Base-by-base conservation (phyloP, 2,329 filamentous ascomycete species). In the Lecanicillium sp. region DNA sequence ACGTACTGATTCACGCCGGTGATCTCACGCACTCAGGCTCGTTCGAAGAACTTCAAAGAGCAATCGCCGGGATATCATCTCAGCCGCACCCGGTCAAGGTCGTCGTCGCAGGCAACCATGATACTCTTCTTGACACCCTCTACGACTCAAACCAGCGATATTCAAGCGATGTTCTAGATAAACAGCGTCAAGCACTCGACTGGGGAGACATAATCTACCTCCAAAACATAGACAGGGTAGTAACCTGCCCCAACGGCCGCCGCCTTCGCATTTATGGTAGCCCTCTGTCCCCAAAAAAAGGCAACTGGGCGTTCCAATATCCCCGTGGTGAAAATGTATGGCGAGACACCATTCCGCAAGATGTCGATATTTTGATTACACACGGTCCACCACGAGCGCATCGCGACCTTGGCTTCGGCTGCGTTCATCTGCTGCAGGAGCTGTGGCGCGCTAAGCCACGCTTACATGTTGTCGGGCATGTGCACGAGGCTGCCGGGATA, bases 391-490 rank as follows among this genome's bases (percentile, higher is more conserved):
- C 63, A 1, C 45, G 46, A 17, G 53, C 44, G 2, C 59, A 66
- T 40, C 49, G 65, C 8, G 63, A 65, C 44, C 46, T 59, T 7
- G 50, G 49, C 1, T 46, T 52, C 25, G 58, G 62, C 1, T 64
- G 58, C 25, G 5, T 35, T 9, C 40, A 52, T 29, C 44, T 67
- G 0, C 57, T 68, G 5, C 54, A 60, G 36, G 65, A 69, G 3
- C 53, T 84, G 18, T 71, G 68, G 63, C 59, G 68, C 3, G 66
- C 77, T 2, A 65, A 72, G 17, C 81, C 81, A 3, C 59, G 62
- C 38, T 59, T 86, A 32, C 72, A 74, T 32, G 65, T 85, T 6
- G 85, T 76, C 50, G 81, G 81, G 1, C 81, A 86, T 56, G 71
- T 82, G 15, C 80, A 86, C 53, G 72, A 77, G 45, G 77, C 67